Evolutionary conservation across 2,329 filamentous ascomycete genomes (phyloP).

Genomic region (Talaromyces piceae): DNA sequence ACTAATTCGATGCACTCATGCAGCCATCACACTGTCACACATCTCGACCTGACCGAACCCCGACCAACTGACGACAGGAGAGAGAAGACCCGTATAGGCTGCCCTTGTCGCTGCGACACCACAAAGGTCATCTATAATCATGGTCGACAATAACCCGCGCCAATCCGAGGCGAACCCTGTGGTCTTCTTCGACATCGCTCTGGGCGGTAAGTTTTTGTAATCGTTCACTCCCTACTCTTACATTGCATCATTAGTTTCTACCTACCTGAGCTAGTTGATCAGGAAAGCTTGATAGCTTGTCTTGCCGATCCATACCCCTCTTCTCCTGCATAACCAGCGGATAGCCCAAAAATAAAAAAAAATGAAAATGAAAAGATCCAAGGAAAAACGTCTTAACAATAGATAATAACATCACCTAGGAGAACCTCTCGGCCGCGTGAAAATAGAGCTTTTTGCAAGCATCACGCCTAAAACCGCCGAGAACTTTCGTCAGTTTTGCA

Average conservation of each 20-base stretch:
- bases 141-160: constrained; percentile 7
- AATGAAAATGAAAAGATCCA: neutral
- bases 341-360: too few relatives aligned
- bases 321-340: too few relatives aligned
- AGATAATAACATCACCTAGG: constrained; percentile 35
- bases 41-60: too few relatives aligned
- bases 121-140: neutral
- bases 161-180: constrained; percentile 31
- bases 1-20: too few relatives aligned
- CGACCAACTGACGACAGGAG: too few relatives aligned
- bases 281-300: too few relatives aligned
- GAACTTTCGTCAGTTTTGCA: constrained; percentile 96
- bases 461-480: constrained; percentile 81
- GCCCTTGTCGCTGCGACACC: neutral
- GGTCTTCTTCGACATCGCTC: constrained; percentile 44
- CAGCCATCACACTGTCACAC: too few relatives aligned
- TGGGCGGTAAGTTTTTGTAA: constrained; percentile 36
- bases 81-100: too few relatives aligned
- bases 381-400: neutral
- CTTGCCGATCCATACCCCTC: too few relatives aligned
- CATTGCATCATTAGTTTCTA: neutral
- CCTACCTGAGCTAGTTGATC: neutral
- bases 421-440: constrained; percentile 77
- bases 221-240: neutral
- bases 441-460: constrained; percentile 83